A percentile compares a stretch with the other conserved stretches of the same genome.
Evolutionary conservation across 331 rosid species (phyloP).

Genomic region (Pyracantha coccinea): DNA sequence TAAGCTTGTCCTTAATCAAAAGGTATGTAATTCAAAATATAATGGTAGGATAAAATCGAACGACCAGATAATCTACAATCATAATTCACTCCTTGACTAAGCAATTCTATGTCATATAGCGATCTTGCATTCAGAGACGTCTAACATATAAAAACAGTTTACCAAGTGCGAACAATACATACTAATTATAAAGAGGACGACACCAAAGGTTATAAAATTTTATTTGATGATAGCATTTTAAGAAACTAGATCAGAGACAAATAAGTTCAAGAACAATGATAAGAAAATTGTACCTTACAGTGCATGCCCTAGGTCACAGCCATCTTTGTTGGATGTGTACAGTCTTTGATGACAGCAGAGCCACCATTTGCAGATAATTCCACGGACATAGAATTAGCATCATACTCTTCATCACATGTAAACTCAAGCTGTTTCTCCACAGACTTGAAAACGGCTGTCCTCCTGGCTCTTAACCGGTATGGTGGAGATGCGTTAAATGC

Average conservation of each 20-base stretch:
- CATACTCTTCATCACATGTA: slow-evolving; percentile 59
- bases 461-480: slow-evolving; percentile 69
- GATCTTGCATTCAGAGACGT: not conserved
- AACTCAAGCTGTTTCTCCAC: slow-evolving; percentile 92
- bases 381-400: slow-evolving; percentile 23
- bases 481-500: slow-evolving; percentile 91
- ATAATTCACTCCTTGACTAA: not conserved
- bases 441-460: slow-evolving; percentile 70
- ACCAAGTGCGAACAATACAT: not conserved
- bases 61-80: not conserved
- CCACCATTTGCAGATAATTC: slow-evolving; percentile 34
- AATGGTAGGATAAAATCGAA: not conserved
- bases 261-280: slow-evolving; percentile 4
- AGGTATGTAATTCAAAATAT: not conserved
- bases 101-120: not conserved
- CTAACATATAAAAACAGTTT: not conserved
- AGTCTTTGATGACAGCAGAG: slow-evolving; percentile 37
- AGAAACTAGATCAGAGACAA: not conserved
- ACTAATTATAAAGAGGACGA: not conserved
- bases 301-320: slow-evolving; percentile 43
- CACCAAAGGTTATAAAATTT: not conserved
- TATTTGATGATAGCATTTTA: not conserved
- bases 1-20: not conserved
- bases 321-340: slow-evolving; percentile 42
- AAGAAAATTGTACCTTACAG: slow-evolving; percentile 32